A percentile compares a stretch with the other conserved stretches of the same genome.
Evolutionary conservation across 164 flowering plant genomes (phyloP).

Genomic region (Berberis thunbergii): DNA sequence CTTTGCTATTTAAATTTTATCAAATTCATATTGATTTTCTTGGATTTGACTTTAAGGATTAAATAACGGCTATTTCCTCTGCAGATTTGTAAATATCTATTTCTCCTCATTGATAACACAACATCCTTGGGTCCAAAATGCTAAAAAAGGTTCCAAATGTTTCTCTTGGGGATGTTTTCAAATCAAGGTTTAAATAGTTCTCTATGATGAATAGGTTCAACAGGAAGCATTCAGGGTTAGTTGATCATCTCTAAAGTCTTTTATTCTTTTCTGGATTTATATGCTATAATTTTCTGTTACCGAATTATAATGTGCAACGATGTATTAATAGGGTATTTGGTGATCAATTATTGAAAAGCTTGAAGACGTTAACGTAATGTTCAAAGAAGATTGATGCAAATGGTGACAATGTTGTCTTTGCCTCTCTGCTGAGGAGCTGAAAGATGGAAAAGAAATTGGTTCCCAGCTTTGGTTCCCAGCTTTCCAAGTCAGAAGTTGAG

Average conservation of each 20-base stretch:
- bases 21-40: too few species aligned
- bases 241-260: background rate
- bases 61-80: too few species aligned
- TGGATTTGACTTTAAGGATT: too few species aligned
- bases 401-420: conserved; percentile 51
- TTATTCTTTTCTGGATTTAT: background rate
- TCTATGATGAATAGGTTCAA: conserved; percentile 61
- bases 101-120: conserved; percentile 15
- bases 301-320: background rate
- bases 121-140: conserved; percentile 57
- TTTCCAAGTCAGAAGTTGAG: conserved; percentile 77
- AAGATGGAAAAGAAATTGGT: conserved; percentile 52
- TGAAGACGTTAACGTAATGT: conserved; percentile 77
- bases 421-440: conserved; percentile 54
- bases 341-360: conserved; percentile 82
- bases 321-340: conserved; percentile 58
- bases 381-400: conserved; percentile 68
- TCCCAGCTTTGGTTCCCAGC: conserved; percentile 68
- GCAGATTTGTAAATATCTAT: background rate
- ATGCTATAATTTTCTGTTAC: background rate
- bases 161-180: conserved; percentile 53
- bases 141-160: conserved; percentile 51
- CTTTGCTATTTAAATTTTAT: too few species aligned
- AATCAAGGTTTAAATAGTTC: conserved; percentile 53
- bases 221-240: conserved; percentile 31